Evolutionary conservation across 768 basidiomycete species (phyloP).

Genomic region (Mycena pura): DNA sequence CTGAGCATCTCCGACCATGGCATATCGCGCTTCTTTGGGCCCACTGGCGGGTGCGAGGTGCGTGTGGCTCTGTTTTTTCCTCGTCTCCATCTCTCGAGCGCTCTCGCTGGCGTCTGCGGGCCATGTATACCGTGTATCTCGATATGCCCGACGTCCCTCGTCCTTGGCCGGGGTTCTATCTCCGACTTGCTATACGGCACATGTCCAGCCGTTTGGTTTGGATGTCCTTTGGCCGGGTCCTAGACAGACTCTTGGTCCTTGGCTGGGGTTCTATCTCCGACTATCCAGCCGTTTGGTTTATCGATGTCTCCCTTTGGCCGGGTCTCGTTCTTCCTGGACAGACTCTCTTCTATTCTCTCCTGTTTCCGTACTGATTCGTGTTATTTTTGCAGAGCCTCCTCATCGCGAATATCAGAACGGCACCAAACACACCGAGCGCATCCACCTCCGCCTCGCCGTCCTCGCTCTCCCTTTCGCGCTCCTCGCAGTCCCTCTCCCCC

Average conservation of each 20-base stretch:
- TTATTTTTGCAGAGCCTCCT: constrained; percentile 29
- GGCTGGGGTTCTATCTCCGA: too few relatives aligned
- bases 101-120: neutral
- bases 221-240: too few relatives aligned
- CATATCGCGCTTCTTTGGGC: constrained; percentile 68
- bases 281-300: too few relatives aligned
- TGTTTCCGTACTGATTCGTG: neutral
- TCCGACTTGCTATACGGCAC: constrained; percentile 12
- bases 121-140: neutral
- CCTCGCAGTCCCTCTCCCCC: constrained; percentile 25
- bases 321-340: too few relatives aligned
- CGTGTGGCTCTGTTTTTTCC: constrained; percentile 30
- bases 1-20: constrained; percentile 66
- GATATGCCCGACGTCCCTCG: too few relatives aligned
- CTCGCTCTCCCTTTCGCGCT: constrained; percentile 27
- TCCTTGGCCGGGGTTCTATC: constrained; percentile 36
- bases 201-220: too few relatives aligned
- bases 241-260: too few relatives aligned
- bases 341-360: too few relatives aligned
- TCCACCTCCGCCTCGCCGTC: constrained; percentile 14
- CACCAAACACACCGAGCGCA: constrained; percentile 6
- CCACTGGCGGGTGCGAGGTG: constrained; percentile 73
- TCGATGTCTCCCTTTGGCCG: too few relatives aligned
- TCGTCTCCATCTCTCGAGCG: neutral
- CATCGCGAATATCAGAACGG: constrained; percentile 24